phyloP scores from a whole-genome alignment of 2,329 filamentous ascomycete species.

The Gaeumannomyces tritici region DNA sequence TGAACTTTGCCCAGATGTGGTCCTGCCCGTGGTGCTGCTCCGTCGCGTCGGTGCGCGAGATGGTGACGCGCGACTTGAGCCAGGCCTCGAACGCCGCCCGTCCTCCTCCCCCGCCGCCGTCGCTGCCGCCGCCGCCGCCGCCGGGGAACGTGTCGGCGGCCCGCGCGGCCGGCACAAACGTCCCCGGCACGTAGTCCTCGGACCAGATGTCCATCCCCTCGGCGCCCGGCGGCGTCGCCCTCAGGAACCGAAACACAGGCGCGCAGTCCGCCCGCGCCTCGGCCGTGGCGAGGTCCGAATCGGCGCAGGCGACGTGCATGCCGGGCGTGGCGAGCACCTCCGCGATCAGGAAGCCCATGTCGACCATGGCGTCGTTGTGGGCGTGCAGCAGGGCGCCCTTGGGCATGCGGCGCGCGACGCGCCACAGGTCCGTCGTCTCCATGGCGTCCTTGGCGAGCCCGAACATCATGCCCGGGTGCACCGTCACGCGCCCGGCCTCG shows the following conservation, averaged over 20 bases:
- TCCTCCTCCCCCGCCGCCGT: too few species aligned
- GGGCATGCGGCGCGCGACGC: conserved; percentile 75
- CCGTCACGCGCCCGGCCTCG: conserved; percentile 42
- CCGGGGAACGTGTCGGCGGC: conserved; percentile 69
- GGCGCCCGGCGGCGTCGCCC: conserved; percentile 26
- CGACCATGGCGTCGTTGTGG: conserved; percentile 85
- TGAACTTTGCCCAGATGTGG: conserved; percentile 78
- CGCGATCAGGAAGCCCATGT: conserved; percentile 70
- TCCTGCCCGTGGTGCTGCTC: conserved; percentile 76
- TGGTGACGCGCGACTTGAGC: conserved; percentile 63
- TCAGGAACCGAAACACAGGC: conserved; percentile 48
- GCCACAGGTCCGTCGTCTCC: conserved; percentile 77
- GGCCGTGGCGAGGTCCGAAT: conserved; percentile 43
- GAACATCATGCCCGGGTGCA: conserved; percentile 93
- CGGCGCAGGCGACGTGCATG: conserved; percentile 58
- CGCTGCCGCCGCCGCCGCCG: too few species aligned
- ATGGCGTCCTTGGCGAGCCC: conserved; percentile 75
- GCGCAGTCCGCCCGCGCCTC: conserved; percentile 40
- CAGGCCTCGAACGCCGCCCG: conserved; percentile 64
- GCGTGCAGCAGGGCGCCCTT: conserved; percentile 83
- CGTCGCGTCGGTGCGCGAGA: conserved; percentile 63
- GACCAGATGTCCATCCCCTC: conserved; percentile 47
- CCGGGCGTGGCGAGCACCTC: conserved; percentile 62
- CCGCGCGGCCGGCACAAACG: conserved; percentile 45
- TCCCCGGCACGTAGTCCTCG: conserved; percentile 47